Evolutionary conservation across 129 eudicot genomes (phyloP), one percentile per base, ranked within the genome.

Genomic region (Deinandra increscens): DNA sequence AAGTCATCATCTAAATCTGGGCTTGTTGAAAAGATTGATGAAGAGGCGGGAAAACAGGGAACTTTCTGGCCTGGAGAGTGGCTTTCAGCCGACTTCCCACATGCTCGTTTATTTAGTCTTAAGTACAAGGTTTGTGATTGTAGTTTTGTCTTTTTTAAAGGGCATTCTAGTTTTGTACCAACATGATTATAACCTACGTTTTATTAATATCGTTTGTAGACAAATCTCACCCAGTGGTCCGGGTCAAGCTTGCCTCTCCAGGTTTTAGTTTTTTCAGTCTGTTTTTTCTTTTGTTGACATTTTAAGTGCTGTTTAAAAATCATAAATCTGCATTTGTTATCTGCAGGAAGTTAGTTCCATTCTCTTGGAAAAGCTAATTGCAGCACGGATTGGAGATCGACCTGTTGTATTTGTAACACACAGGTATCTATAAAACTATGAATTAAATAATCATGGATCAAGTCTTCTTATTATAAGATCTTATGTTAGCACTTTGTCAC

Each of bases 51-150:
- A 70, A 94, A 85, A 69, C 84, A 84, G 49, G 99, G 97, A 50
- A 89, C 97, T 13, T 94, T 90, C 51, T 94, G 99, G 99, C 99
- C 99, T 0, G 97, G 93, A 22, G 99, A 94, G 71, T 94, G 99
- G 99, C 96, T 94, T 68, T 80, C 96, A n/a, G 80, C 83, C 41
- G 97, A 94, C 70, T 94, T 94, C 74, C 94, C 99, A 34, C 78
- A 77, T 77, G 97, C 94, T 44, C 99, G 99, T 66, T 66, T 94
- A 86, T 94, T 94, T 79, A 84, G 90, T 80, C 86, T 94, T 61
- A 90, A 85, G 82, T 94, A 94, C 91, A 94, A 89, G 99, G 99
- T 94, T 75, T 60, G 87, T 68, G 61, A 75, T 79, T 63, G 5
- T 55, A 65, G 29, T 39, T 38, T 6, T 63, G 64, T 31, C 34